These are phyloP conservation scores for Colletotrichum sp. DNA, from an alignment of 2,329 filamentous ascomycete species.

Conservation along the genomic window DNA sequence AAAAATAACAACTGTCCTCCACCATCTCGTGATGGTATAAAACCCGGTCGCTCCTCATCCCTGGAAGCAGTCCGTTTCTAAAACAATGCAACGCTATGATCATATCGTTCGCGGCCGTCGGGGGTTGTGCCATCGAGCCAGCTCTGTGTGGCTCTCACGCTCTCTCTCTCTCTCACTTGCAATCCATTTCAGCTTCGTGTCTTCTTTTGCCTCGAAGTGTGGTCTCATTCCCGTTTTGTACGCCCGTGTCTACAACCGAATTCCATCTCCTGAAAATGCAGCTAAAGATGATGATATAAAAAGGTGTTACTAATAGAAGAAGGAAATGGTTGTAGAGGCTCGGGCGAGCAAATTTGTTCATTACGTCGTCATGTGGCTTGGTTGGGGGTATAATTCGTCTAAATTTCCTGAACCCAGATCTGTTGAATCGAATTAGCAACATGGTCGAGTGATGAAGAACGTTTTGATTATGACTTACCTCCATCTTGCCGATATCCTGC, in stretches of 20 bases:
- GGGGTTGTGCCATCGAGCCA: constrained; percentile 23
- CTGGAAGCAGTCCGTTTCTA: neutral
- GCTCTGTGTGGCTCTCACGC: constrained; percentile 20
- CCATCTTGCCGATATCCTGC: constrained; percentile 89
- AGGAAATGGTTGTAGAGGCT: constrained; percentile 7
- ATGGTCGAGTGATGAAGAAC: neutral
- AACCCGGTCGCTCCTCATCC: neutral
- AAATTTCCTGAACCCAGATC: constrained; percentile 54
- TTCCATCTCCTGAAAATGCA: constrained; percentile 15
- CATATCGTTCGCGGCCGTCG: constrained; percentile 14
- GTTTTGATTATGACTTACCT: constrained; percentile 66
- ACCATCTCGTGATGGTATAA: neutral
- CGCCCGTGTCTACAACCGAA: constrained; percentile 17
- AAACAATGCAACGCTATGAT: constrained; percentile 20
- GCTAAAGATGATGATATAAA: constrained; percentile 1
- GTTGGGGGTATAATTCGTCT: constrained; percentile 36
- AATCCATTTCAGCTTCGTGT: neutral
- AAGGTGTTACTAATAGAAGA: neutral
- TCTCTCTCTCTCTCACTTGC: neutral
- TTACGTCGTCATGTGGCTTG: constrained; percentile 28
- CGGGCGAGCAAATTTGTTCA: constrained; percentile 25
- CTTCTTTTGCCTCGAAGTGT: neutral
- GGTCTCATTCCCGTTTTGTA: neutral
- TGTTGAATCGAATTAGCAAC: constrained; percentile 32
- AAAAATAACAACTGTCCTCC: neutral